Conservation (phyloP, 1,139 yeast species). For the Saccharomyces uvarum region DNA sequence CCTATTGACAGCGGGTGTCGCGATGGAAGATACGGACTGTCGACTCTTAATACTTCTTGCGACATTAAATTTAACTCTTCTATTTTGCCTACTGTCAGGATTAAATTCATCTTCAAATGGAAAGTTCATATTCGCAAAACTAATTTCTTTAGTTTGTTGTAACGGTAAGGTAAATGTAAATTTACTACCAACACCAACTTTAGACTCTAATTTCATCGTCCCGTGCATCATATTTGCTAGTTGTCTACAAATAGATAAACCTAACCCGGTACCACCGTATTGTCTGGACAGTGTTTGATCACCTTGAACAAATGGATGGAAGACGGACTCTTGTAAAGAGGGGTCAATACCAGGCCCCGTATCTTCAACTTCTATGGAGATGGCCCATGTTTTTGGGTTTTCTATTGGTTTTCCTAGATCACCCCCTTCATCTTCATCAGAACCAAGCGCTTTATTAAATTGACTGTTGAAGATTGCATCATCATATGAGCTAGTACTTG, state of each 20-base stretch:
- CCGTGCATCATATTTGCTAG: constrained; percentile 86
- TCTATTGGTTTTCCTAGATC: constrained; percentile 17
- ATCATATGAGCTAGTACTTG: constrained; percentile 49
- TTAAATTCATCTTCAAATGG: constrained; percentile 44
- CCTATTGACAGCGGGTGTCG: constrained; percentile 9
- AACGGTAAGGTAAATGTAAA: constrained; percentile 76
- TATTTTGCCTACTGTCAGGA: constrained; percentile 34
- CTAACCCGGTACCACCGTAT: constrained; percentile 93
- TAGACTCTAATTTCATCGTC: constrained; percentile 60
- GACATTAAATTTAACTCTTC: constrained; percentile 37
- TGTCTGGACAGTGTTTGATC: constrained; percentile 88
- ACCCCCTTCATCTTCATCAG: constrained; percentile 18
- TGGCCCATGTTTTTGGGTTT: constrained; percentile 26
- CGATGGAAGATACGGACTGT: constrained; percentile 15
- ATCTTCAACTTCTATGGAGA: constrained; percentile 70
- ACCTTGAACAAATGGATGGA: constrained; percentile 95
- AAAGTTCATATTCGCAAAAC: constrained; percentile 30
- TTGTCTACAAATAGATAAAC: constrained; percentile 86
- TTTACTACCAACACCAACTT: constrained; percentile 69
- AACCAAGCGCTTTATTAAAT: constrained; percentile 32
- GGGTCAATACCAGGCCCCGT: constrained; percentile 91
- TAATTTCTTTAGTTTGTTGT: constrained; percentile 58
- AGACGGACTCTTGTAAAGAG: constrained; percentile 69
- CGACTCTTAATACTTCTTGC: constrained; percentile 19
- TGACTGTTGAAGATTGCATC: constrained; percentile 48